Conservation (phyloP, 805 yeast species). For the Saccharomyces jurei region DNA sequence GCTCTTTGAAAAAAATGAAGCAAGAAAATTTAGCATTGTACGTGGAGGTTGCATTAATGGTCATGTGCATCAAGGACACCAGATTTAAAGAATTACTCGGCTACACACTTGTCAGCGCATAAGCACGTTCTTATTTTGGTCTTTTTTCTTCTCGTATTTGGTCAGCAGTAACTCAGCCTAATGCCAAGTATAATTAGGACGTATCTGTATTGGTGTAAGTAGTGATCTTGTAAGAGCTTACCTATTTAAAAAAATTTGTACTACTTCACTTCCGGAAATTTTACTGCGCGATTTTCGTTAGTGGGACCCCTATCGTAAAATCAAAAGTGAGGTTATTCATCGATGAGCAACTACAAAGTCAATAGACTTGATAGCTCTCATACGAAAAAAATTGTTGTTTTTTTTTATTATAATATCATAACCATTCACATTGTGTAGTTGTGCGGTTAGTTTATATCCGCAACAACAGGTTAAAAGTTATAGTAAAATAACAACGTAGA, state of each 20-base stretch:
- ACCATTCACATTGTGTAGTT: neutral
- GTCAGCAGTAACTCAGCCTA: neutral
- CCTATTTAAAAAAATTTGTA: neutral
- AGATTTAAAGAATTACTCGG: constrained; percentile 71
- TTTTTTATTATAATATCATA: neutral
- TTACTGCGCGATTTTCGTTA: neutral
- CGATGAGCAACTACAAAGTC: neutral
- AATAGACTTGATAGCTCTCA: neutral
- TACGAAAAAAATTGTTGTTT: neutral
- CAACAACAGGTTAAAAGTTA: neutral
- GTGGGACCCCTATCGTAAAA: neutral
- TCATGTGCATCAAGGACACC: constrained; percentile 55
- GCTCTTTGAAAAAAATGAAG: constrained; percentile 39
- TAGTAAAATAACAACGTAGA: neutral
- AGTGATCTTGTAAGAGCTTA: neutral
- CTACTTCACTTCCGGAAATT: neutral
- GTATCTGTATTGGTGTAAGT: neutral
- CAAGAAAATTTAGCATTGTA: constrained; percentile 45
- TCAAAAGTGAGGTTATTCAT: neutral
- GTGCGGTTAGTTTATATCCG: neutral
- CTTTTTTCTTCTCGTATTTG: neutral
- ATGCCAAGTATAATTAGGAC: neutral
- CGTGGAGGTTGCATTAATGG: constrained; percentile 55
- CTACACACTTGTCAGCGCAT: constrained; percentile 59
- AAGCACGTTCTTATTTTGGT: constrained; percentile 1